Evolutionary conservation across 345 rosid species (phyloP).

Genomic region (Heritiera littoralis): DNA sequence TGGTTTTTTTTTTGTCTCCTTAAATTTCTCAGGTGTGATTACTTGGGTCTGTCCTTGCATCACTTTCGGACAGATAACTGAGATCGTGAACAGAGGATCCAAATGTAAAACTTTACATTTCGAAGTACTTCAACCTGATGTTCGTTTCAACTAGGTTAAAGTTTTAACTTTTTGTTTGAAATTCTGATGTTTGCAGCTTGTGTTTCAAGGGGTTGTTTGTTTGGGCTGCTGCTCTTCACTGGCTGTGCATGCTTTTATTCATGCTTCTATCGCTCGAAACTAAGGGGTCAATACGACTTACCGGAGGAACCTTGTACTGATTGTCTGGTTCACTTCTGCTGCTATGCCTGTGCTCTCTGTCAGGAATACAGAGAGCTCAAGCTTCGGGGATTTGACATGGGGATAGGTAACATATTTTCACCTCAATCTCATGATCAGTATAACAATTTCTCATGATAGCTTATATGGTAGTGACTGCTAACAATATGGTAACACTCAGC

Average conservation of each 20-base stretch:
- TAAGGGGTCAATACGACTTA: conserved; percentile 49
- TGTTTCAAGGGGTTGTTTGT: conserved; percentile 35
- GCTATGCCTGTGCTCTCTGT: conserved; percentile 51
- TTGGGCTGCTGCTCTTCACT: conserved; percentile 26
- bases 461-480: too few species aligned
- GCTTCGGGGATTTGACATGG: conserved; percentile 56
- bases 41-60: conserved; percentile 6
- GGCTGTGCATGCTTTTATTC: conserved; percentile 43
- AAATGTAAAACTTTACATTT: too few species aligned
- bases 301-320: conserved; percentile 54
- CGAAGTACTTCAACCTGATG: too few species aligned
- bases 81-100: background rate
- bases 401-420: conserved; percentile 37
- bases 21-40: background rate
- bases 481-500: too few species aligned
- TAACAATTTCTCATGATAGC: too few species aligned
- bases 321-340: conserved; percentile 53
- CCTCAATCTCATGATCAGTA: background rate
- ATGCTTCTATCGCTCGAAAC: conserved; percentile 42
- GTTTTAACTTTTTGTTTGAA: too few species aligned
- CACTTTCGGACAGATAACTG: conserved; percentile 8
- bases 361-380: conserved; percentile 65
- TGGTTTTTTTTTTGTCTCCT: background rate
- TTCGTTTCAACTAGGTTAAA: too few species aligned
- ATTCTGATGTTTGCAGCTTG: conserved; percentile 38